Base-by-base conservation (phyloP, 345 rosid species). In the Camelina neglecta region DNA sequence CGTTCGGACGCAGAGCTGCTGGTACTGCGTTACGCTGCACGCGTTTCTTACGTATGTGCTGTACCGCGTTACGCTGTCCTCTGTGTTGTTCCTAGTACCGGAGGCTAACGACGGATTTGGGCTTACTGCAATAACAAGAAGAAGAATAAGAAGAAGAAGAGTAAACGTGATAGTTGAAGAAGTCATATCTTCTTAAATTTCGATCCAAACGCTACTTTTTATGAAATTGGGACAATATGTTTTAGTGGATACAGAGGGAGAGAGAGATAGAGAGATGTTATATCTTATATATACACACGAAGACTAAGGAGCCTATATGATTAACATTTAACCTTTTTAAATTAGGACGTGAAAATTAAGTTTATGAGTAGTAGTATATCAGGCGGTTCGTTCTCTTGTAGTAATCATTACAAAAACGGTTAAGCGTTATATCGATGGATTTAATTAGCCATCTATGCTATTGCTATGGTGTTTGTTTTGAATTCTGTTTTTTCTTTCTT, bases 11-110 rank as follows among this genome's bases (percentile, higher is more conserved):
- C 98, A 91, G 3, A 93, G 81, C 49, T 65, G 41, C 0, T 72
- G 84, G 79, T 88, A 91, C 15, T 38, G 84, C 20, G 98, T 88
- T 49, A 90, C 94, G 59, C 79, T 83, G 38, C 98, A 93, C 8
- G 98, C 97, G 16, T 88, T 87, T 80, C 69, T 80, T 1, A 90
- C 88, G 18, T 86, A 84, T 16, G 39, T 16, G 71, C 71, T 64
- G 81, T 65, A 77, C 6, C 47, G 67, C 55, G 72, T 71, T 15
- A 65, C 8, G 41, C 8, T 21, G 16, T 54, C 67, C 72, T 77
- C 54, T 13, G 72, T 38, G 61, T 13, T 31, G 54, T 65, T 62
- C 9, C 48, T 42, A 2, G 41, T 42, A 2, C 29, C 15, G 11
- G 53, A 72, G 23, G 74, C 57, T 12, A 64, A 70, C 23, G 82